Base-by-base conservation (phyloP, 2,329 filamentous ascomycete genomes). In the Aspergillus sp. region DNA sequence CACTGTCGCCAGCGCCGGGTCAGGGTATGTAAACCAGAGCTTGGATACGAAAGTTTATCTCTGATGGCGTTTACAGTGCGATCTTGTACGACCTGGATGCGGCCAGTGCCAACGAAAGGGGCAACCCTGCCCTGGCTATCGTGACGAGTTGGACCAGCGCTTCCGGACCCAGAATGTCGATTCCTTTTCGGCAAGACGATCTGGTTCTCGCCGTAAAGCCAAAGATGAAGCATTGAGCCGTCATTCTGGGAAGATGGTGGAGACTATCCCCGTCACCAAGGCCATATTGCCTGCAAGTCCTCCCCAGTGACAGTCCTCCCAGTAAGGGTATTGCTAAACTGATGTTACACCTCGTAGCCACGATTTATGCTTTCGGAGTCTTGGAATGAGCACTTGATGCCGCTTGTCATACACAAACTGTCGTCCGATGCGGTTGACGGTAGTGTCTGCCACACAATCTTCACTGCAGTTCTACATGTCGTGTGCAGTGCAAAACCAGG, bases 271-370 rank as follows among this genome's bases (percentile, higher is more conserved):
- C 2, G 7, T 12, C 31, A 9, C 31, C 31, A 33, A 33, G 31
- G 7, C 31, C 31, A 12, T 1, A 15, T 37, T 9, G 11, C 33
- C 11, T 15, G 33, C 6, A 6, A 9, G 24, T 27, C 8, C 24
- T 3, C 24, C 24, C 24, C 8, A 27, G 24, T 1, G 24, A 27
- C 0, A 3, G 7, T 21, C 21, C 3, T 2, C 24, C 24, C 8
- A 27, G 24, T 1, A 0, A 27, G 0, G 0, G 7, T 1, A 9
- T 27, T 6, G 1, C 33, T 15, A 9, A 15, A 4, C 12, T 37
- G 14, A 37, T 12, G 5, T 3, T 1, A 37, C 4, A 15, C 33
- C 11, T 3, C 12, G 1, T 6, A 37, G 33, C 11, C 33, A 15
- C 3, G 5, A 15, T 37, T 3, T 37, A 12, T 15, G 4, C 33